Base-by-base conservation (phyloP, 805 yeast genomes). In the Teunomyces funiuensis region DNA sequence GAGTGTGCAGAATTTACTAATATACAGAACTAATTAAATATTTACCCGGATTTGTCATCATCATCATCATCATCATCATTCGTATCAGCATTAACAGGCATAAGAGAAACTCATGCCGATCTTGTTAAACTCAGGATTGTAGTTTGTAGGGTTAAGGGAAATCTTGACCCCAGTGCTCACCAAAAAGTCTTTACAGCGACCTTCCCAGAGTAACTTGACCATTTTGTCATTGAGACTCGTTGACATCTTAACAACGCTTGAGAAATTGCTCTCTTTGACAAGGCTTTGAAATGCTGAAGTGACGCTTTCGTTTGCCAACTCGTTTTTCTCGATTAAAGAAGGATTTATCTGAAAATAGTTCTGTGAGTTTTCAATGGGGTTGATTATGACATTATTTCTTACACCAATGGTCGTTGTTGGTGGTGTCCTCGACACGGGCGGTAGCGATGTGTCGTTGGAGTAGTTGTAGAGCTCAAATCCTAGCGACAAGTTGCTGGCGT, bases 381-480 rank as follows among this genome's bases (percentile, higher is more conserved):
- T 55, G n/a, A 57, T 45, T 10, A 56, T 46, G 4, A 37, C 14
- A n/a, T n/a, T n/a, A n/a, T n/a, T n/a, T n/a, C n/a, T n/a, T n/a
- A n/a, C n/a, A n/a, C n/a, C n/a, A n/a, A n/a, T n/a, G n/a, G n/a
- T n/a, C n/a, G 27, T 38, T 40, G 26, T 22, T 28, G 14, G 23
- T 6, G 26, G 14, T 8, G 8, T 11, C 10, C n/a, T 19, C 10
- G 16, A 6, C 14, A 5, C 13, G 20, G n/a, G 19, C 5, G 20
- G 8, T 29, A 7, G 11, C 25, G 39, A 25, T n/a, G 5, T 5
- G n/a, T 28, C 14, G 13, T 39, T 14, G 17, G 41, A 26, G 22
- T 46, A 37, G 44, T 80, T 78, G 83, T 91, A 88, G 16, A 90
- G 60, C 53, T 90, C 97, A 52, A 87, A 81, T 2, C 99, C 99